phyloP scores from a whole-genome alignment of 192 early-diverging fungal genomes.

The Obelidium mucronatum region DNA sequence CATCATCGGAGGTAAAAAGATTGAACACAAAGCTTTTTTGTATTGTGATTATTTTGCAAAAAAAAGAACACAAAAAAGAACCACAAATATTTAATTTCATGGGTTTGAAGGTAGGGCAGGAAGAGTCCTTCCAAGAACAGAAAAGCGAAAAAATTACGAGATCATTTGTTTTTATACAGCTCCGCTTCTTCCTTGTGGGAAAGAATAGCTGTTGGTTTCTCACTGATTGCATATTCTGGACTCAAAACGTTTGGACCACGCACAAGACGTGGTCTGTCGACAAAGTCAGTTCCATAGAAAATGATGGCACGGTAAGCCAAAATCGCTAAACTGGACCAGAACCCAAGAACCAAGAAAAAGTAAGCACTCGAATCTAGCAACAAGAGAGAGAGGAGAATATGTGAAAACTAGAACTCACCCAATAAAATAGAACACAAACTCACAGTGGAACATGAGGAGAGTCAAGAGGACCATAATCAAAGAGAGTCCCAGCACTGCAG shows the following conservation, averaged over 20 bases:
- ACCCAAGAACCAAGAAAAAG: slow-evolving; percentile 19
- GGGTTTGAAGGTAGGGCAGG: no score
- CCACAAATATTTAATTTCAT: no score
- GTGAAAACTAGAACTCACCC: slow-evolving; percentile 1
- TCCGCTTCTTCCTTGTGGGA: slow-evolving; percentile 10
- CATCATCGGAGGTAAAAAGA: no score
- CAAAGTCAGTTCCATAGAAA: slow-evolving; percentile 53
- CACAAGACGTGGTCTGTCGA: slow-evolving; percentile 49
- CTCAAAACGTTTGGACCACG: not conserved
- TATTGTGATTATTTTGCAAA: no score
- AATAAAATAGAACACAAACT: slow-evolving; percentile 23
- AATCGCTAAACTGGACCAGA: slow-evolving; percentile 33
- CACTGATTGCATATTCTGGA: slow-evolving; percentile 13
- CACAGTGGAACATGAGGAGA: slow-evolving; percentile 44
- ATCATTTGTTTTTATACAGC: slow-evolving; percentile 5
- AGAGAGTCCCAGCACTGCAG: slow-evolving; percentile 28
- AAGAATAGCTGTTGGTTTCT: slow-evolving; percentile 15
- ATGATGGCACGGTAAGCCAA: slow-evolving; percentile 39
- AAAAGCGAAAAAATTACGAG: no score
- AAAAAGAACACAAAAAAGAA: no score
- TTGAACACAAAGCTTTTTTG: no score
- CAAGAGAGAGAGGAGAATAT: not conserved
- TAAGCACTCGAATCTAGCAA: slow-evolving; percentile 39
- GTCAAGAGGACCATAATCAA: slow-evolving; percentile 46
- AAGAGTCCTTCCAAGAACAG: no score